A percentile compares a stretch with the other conserved stretches of the same genome.
These are phyloP conservation scores for Eucalyptus microcorys DNA, from an alignment of 345 rosid species.

Conservation along the genomic window DNA sequence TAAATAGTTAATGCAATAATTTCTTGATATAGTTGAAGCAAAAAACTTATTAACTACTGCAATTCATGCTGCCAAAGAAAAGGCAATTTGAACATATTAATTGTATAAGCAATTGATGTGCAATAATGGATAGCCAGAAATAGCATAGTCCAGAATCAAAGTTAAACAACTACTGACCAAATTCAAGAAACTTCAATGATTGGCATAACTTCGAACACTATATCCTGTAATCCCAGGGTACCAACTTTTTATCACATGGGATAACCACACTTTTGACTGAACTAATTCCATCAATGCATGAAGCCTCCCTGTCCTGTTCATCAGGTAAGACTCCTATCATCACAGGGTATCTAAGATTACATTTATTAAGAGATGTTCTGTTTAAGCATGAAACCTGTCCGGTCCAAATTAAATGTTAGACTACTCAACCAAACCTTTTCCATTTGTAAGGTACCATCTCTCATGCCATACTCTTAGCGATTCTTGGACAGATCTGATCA, in stretches of 20 bases:
- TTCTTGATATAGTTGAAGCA: background rate
- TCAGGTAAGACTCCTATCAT: background rate
- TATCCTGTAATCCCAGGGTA: background rate
- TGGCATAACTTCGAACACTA: background rate
- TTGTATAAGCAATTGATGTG: background rate
- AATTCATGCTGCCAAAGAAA: background rate
- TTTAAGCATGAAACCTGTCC: background rate
- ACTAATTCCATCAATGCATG: background rate
- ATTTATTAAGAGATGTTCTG: background rate
- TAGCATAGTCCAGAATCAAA: background rate
- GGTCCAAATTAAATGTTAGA: background rate
- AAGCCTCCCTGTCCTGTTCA: background rate
- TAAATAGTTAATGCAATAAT: background rate
- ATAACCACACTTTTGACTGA: background rate
- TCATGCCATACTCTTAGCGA: background rate
- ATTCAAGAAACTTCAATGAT: background rate
- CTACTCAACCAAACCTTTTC: background rate
- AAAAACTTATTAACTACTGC: background rate
- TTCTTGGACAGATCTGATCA: background rate
- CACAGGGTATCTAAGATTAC: background rate
- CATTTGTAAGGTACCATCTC: background rate
- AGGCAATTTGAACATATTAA: background rate
- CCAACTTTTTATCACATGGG: background rate
- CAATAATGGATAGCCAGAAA: background rate
- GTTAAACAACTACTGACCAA: background rate